phyloP scores from a whole-genome alignment of 257 asterid species.

The Lantana camara region DNA sequence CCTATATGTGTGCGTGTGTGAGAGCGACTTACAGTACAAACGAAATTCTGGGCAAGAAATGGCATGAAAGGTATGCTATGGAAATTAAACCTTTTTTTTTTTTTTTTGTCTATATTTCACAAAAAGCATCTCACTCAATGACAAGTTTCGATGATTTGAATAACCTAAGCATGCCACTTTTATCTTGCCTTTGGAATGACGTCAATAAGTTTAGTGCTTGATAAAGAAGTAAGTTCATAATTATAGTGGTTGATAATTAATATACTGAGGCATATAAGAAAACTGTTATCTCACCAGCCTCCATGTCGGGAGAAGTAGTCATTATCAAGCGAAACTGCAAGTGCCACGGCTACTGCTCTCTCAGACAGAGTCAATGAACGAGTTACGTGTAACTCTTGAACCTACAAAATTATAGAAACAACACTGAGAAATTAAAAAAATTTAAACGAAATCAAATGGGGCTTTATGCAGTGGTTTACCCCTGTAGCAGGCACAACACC shows the following conservation, averaged over 20 bases:
- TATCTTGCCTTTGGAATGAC: background rate
- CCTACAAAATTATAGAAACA: constrained; percentile 44
- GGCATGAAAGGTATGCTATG: background rate
- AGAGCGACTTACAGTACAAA: too few relatives aligned
- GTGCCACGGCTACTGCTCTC: constrained; percentile 90
- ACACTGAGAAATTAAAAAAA: constrained; percentile 25
- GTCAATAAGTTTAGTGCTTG: too few relatives aligned
- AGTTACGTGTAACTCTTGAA: constrained; percentile 65
- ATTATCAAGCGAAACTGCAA: constrained; percentile 87
- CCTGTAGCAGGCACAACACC: constrained; percentile 51
- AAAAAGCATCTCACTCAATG: background rate
- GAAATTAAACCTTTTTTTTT: too few relatives aligned
- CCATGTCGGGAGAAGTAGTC: constrained; percentile 95
- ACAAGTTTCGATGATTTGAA: background rate
- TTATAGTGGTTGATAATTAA: background rate
- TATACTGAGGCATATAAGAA: constrained; percentile 7
- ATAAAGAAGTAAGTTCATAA: background rate
- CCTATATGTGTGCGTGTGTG: too few relatives aligned
- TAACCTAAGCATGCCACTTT: background rate
- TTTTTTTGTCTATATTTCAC: too few relatives aligned
- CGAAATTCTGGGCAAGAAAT: too few relatives aligned
- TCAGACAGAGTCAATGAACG: constrained; percentile 80
- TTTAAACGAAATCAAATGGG: background rate
- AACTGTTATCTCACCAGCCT: constrained; percentile 69
- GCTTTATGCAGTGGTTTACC: constrained; percentile 46